Evolutionary conservation across 2,329 filamentous ascomycete species (phyloP), one percentile per base, ranked within the genome.

Genomic region (Alternaria novae-zelandiae): DNA sequence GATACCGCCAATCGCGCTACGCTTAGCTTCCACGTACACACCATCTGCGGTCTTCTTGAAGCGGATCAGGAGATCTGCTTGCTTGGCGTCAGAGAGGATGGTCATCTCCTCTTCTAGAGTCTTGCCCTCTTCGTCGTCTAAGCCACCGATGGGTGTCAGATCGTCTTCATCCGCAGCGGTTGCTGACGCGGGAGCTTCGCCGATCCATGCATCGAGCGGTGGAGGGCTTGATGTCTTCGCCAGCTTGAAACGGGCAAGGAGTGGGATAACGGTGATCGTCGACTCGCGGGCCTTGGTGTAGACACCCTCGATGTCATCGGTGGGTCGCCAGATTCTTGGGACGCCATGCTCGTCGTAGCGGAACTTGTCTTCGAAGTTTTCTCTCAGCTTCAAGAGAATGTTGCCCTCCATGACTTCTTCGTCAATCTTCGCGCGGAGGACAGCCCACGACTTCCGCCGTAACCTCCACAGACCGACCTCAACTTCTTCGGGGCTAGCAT

Each of bases 331-430:
- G 80, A 99, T 97, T 63, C 96, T 88, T 6, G 96, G 96, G 5
- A 99, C 96, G 25, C 96, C 96, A 7, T 90, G 89, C 63, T 97
- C 94, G 74, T 99, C 96, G 74, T 99, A 99, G 68, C 96, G 91
- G 87, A 99, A 99, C 82, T 97, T 97, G 83, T 99, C 96, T 82
- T 99, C 96, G 71, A 99, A 99, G 83, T 97, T 98, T 81, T 99
- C 96, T 36, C 96, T 89, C 55, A 99, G 88, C 84, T 99, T 99
- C 71, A 98, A 86, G 32, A 98, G 84, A 57, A 99, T 89, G 77
- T 98, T 99, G 74, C 95, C 95, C 82, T 98, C 96, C 89, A 97
- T 97, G 77, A 97, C 93, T 81, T 99, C 96, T 77, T 99, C 96
- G 36, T 98, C 95, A 66, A 99, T 91, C 84, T 93, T 96, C 63